Evolutionary conservation across 129 eudicot species (phyloP), one percentile per base, ranked within the genome.

Genomic region (Tanacetum coccineum): DNA sequence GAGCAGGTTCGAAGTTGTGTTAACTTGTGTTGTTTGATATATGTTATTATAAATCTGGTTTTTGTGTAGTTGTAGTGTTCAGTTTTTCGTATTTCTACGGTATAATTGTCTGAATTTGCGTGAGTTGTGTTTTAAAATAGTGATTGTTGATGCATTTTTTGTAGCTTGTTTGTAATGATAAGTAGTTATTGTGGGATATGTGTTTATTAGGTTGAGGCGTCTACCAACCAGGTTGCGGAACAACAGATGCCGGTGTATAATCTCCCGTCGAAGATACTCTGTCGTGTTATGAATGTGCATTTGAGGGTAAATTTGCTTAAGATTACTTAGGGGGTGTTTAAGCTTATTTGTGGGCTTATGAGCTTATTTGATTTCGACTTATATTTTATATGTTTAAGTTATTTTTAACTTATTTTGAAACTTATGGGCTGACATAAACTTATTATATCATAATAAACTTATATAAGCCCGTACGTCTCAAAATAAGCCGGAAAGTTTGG

Each of bases 261-360:
- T 80, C 95, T 87, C 70, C 95, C 95, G 19, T 81, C 87, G 39
- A 91, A 91, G 85, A 91, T 87, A 54, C 87, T 91, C 10, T 91
- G 97, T 70, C 93, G 96, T 63, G 97, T 91, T 58, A 73, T 81
- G 51, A 78, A 82, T 52, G 95, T 91, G 28, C 82, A 55, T 14
- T 71, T 91, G 65, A 81, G 72, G 97, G n/a, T n/a, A n/a, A n/a
- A n/a, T n/a, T n/a, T n/a, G n/a, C n/a, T n/a, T n/a, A n/a, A n/a
- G n/a, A n/a, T n/a, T n/a, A n/a, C n/a, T n/a, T n/a, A n/a, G n/a
- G n/a, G n/a, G n/a, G n/a, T n/a, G n/a, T n/a, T n/a, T n/a, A n/a
- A n/a, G n/a, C n/a, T n/a, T n/a, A n/a, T n/a, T n/a, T n/a, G n/a
- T n/a, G n/a, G n/a, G n/a, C n/a, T n/a, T n/a, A n/a, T n/a, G n/a